phyloP scores from a whole-genome alignment of 2,329 filamentous ascomycete genomes.

The Monosporascus ibericus region DNA sequence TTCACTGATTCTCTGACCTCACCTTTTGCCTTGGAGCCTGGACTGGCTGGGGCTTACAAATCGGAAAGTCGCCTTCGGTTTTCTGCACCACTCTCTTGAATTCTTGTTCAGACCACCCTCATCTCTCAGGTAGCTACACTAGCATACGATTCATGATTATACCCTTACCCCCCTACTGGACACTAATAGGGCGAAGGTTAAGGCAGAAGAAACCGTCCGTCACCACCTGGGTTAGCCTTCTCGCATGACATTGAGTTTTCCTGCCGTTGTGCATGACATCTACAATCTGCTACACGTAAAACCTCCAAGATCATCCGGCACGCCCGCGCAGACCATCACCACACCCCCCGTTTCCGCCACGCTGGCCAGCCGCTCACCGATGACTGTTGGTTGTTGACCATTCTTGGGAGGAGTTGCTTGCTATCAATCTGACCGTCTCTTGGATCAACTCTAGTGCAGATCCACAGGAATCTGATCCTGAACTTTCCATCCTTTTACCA shows the following conservation, averaged over 20 bases:
- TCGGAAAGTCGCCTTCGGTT: constrained; percentile 21
- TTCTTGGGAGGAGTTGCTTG: neutral
- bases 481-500: no score
- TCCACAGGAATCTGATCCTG: neutral
- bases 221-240: no score
- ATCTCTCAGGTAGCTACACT: neutral
- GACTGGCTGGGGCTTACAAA: constrained; percentile 22
- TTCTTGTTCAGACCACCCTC: constrained; percentile 17
- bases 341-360: neutral
- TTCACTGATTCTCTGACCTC: no score
- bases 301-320: no score
- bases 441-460: neutral
- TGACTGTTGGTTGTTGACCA: neutral
- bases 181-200: no score
- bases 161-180: no score
- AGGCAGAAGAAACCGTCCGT: no score
- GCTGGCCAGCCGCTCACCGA: neutral
- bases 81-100: constrained; percentile 24
- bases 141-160: neutral
- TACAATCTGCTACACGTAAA: no score
- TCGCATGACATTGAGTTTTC: no score
- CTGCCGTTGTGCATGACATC: no score
- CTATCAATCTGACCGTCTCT: neutral
- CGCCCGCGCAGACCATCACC: no score
- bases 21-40: no score